phyloP scores from a whole-genome alignment of 192 early-diverging fungal species.

The Podila epicladia region DNA sequence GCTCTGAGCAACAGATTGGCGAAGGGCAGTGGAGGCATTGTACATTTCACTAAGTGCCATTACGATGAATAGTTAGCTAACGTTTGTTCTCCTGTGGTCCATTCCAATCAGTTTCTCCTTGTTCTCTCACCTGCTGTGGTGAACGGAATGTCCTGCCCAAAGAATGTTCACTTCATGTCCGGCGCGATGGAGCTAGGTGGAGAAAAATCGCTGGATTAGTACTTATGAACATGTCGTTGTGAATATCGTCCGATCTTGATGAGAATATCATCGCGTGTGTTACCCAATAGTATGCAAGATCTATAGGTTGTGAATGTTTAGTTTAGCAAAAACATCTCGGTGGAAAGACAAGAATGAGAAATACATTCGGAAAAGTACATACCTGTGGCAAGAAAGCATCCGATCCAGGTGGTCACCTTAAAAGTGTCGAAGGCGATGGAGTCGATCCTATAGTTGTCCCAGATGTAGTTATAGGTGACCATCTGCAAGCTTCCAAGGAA shows the following conservation, averaged over 20 bases:
- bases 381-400: slow-evolving; percentile 63
- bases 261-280: background rate
- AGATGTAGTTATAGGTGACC: slow-evolving; percentile 61
- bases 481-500: slow-evolving; percentile 57
- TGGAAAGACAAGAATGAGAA: background rate
- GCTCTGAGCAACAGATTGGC: slow-evolving; percentile 61
- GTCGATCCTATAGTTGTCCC: slow-evolving; percentile 56
- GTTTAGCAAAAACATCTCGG: background rate
- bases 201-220: background rate
- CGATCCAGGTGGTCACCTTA: slow-evolving; percentile 58
- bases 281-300: slow-evolving; percentile 51
- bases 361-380: background rate
- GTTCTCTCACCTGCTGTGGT: slow-evolving; percentile 40
- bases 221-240: background rate
- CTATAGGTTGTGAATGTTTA: slow-evolving; percentile 1
- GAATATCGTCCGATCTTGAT: background rate
- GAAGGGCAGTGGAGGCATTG: slow-evolving; percentile 65
- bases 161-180: slow-evolving; percentile 70
- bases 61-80: background rate
- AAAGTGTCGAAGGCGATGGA: slow-evolving; percentile 51
- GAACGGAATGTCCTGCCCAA: slow-evolving; percentile 64
- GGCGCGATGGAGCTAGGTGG: slow-evolving; percentile 63
- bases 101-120: too few relatives aligned
- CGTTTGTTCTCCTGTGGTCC: too few relatives aligned
- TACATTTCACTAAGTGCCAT: slow-evolving; percentile 56